Evolutionary conservation across 768 basidiomycete genomes (phyloP), one percentile per base, ranked within the genome.

Genomic region (Kwoniella heveanensis): DNA sequence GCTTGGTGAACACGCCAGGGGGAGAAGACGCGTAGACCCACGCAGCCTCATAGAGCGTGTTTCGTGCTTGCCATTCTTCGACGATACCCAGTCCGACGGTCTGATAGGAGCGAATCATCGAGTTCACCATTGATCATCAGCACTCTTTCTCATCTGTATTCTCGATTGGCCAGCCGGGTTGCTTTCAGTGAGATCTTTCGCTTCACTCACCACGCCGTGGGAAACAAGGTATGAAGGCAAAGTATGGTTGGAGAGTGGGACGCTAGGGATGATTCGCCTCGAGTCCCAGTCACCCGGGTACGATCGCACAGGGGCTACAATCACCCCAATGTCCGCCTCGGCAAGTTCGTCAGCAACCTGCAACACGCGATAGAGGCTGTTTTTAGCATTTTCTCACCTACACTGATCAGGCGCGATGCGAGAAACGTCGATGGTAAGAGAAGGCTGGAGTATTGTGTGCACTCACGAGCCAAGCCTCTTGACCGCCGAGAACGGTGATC

Each of bases 231-330:
- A 83, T 24, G 85, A 82, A 46, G 92, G 81, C 0, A 86, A 83
- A 57, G 83, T 88, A 48, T 85, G 67, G 80, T 83, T 82, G 8
- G 88, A 85, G 13, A 91, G 77, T 4, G 91, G 91, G 2, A 88
- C 88, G 0, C 91, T 90, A 25, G 90, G 87, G 7, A 82, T 49
- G 46, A 87, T 85, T 60, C 89, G 82, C 50, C 82, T 81, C 61
- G 82, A 78, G 68, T 89, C 88, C 92, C 92, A 96, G 7, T 72
- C 57, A 27, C 73, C 70, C 0, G 93, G 92, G 83, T 88, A 91
- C 5, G 90, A 84, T 56, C 90, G 81, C 1, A 86, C 70, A 1
- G 88, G 88, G 4, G 83, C 78, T 24, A 91, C 70, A 67, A 94
- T 85, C 30, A 93, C 85, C 24, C 90, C 90, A 47, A 92, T 82